Base-by-base conservation (phyloP, 192 early-diverging fungal species). In the Thamnidium elegans region DNA sequence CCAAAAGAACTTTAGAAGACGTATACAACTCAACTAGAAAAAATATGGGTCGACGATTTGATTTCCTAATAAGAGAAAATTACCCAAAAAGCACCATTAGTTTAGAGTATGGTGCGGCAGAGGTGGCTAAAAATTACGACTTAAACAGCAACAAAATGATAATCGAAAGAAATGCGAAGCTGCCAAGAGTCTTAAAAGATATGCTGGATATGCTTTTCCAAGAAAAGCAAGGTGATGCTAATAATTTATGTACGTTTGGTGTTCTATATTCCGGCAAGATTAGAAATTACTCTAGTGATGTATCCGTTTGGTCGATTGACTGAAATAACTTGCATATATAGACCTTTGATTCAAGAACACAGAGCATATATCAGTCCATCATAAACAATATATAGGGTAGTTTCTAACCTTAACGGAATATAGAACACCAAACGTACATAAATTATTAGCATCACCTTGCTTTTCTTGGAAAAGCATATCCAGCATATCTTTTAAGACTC, bases 251-350 rank as follows among this genome's bases (percentile, higher is more conserved):
- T 58, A 58, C 55, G 32, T 39, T 58, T 43, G 55, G 55, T 42
- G 34, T 44, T 43, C 3, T 58, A 42, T 36, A 58, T 58, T 58
- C 55, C 9, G 55, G 55, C 43, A 58, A 44, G 15, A 58, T 58
- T 43, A 42, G 19, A 58, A 43, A 42, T 42, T n/a, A 39, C 36
- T 39, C 5, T 39, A 58, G 56, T 58, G 36, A 42, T 44, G 39
- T 58, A 58, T 39, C 56, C 36, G 8, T 42, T 58, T 58, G 56
- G 56, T 43, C 56, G 32, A 39, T 58, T 20, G 42, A 42, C 56
- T 58, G 39, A 58, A 58, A 58, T 58, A 58, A 21, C 56, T 58
- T 58, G 56, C 19, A 58, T 58, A 58, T 44, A 1, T 58, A 58
- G 36, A 20, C 55, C 55, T 58, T 58, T 58, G 34, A 58, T 42